Conservation (phyloP, 2,329 filamentous ascomycete genomes). For the Colletotrichum coccodes region DNA sequence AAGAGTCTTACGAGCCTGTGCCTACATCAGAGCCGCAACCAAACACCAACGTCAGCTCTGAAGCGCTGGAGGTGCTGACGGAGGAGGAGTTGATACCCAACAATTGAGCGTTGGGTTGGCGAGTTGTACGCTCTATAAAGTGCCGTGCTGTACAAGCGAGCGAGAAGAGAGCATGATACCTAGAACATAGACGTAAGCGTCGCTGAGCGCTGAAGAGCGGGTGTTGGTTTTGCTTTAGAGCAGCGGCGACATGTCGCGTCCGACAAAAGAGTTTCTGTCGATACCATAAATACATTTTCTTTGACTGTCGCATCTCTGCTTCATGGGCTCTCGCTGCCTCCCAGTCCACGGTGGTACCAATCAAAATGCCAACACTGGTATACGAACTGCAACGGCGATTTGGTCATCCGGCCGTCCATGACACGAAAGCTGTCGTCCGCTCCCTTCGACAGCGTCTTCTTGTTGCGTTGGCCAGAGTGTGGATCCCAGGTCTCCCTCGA, state of each 20-base stretch:
- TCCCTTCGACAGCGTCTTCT: neutral
- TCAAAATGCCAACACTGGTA: too few relatives aligned
- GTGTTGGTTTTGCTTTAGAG: neutral
- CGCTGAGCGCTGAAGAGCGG: neutral
- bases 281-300: constrained; percentile 9
- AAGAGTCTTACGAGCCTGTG: constrained; percentile 22
- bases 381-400: neutral
- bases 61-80: constrained; percentile 9
- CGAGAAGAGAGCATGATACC: neutral
- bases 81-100: constrained; percentile 26
- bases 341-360: neutral
- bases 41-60: neutral
- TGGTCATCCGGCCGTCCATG: neutral
- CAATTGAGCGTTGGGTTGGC: neutral
- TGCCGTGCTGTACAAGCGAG: neutral
- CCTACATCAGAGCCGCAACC: neutral
- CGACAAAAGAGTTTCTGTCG: neutral
- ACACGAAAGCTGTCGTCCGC: neutral
- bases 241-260: neutral
- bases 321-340: neutral
- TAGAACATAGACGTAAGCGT: constrained; percentile 20
- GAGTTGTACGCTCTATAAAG: neutral
- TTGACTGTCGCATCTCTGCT: neutral
- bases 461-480: neutral
- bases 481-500: neutral